Base-by-base conservation (phyloP, 495 filamentous ascomycete species). In the Pseudomonodictys pantanalensis region DNA sequence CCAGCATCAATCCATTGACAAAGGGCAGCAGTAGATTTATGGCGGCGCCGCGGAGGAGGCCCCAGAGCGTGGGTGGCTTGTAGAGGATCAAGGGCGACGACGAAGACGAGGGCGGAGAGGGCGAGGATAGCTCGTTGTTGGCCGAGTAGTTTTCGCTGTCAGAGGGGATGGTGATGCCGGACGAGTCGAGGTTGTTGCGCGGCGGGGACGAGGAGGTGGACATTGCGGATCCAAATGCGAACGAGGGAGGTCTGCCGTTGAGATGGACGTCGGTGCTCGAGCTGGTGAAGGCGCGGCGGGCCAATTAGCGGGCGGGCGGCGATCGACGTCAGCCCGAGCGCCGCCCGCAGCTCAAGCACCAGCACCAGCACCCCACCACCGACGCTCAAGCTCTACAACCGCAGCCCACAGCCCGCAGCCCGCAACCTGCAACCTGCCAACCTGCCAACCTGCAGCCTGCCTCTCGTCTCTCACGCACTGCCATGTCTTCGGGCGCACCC, bases 1-100 rank as follows among this genome's bases (percentile, higher is more conserved):
- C 93, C 52, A 99, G 76, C 93, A 99, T 99, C 75, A 99, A 79
- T 20, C 93, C 93, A 73, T 99, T 99, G 66, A 99, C 83, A 61
- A 99, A 99, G 0, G 93, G 93, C 2, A 99, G 77, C 0, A 99
- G 58, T 7, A 99, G 77, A 71, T 99, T 99, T 74, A 99, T 97
- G 3, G 91, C 91, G 6, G 91, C 90, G 7, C 93, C 90, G 30
- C 92, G 85, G 47, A 97, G 49, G 35, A 99, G 69, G 26, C 88
- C 82, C 88, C 88, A 92, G 29, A 92, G 51, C 0, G 90, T 93
- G 0, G 95, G 92, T 15, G 91, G 89, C 29, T 85, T 82, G 79
- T 97, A 99, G 29, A 97, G 79, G 26, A 97, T 86, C 62, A 98
- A 73, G 17, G 88, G 89, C 2, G 88, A 84, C 45, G 84, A 85